These are phyloP conservation scores for Strobilomyces confusus DNA, from an alignment of 768 basidiomycete species.

Conservation along the genomic window DNA sequence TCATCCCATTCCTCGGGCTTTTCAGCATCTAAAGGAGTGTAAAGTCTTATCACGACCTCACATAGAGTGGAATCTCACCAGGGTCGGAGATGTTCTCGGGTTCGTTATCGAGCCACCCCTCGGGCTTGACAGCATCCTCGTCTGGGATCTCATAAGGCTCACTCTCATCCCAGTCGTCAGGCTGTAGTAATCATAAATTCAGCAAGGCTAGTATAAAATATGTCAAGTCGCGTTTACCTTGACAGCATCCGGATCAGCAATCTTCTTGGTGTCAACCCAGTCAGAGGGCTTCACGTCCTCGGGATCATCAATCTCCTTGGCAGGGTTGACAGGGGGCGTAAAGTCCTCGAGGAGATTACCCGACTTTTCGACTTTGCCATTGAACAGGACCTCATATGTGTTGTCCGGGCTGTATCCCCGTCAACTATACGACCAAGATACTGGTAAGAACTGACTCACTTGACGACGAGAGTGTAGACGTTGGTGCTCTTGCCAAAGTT, in stretches of 20 bases:
- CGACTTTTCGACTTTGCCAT: slow-evolving; percentile 74
- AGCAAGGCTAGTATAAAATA: neutral
- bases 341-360: slow-evolving; percentile 94
- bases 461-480: slow-evolving; percentile 90
- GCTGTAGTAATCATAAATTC: slow-evolving; percentile 40
- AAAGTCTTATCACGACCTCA: neutral
- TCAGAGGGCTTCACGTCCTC: slow-evolving; percentile 84
- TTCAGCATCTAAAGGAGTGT: slow-evolving; percentile 53
- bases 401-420: slow-evolving; percentile 74
- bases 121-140: slow-evolving; percentile 83
- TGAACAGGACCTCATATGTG: slow-evolving; percentile 88
- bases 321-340: slow-evolving; percentile 87
- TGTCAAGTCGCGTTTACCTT: slow-evolving; percentile 47
- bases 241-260: slow-evolving; percentile 76
- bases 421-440: slow-evolving; percentile 5
- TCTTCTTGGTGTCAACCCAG: slow-evolving; percentile 91
- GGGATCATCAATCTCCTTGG: slow-evolving; percentile 90
- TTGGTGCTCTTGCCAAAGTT: slow-evolving; percentile 88
- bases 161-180: slow-evolving; percentile 97
- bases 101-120: slow-evolving; percentile 94
- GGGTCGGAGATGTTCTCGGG: slow-evolving; percentile 80
- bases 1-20: slow-evolving; percentile 99
- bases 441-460: slow-evolving; percentile 49
- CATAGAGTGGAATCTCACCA: slow-evolving; percentile 40
- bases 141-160: slow-evolving; percentile 91